These are phyloP conservation scores for Colletotrichum coccodes DNA, from an alignment of 2,329 filamentous ascomycete species.

Conservation along the genomic window DNA sequence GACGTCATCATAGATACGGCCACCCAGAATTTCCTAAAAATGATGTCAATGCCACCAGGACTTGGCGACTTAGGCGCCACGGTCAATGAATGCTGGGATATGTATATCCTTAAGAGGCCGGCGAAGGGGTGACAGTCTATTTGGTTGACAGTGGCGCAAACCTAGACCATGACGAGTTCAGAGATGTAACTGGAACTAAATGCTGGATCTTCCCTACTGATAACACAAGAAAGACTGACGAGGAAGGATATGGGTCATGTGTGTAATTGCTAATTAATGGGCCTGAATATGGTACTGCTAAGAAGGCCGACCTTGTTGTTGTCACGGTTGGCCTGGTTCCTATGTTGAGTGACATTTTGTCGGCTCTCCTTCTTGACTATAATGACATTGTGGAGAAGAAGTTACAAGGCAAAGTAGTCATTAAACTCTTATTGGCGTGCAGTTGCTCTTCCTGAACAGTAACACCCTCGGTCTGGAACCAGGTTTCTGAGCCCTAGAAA, in stretches of 20 bases:
- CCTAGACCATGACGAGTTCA: not conserved
- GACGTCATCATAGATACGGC: too few relatives aligned
- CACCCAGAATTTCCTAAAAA: too few relatives aligned
- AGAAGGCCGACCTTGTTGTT: not conserved
- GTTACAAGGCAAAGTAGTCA: not conserved
- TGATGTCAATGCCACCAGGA: too few relatives aligned
- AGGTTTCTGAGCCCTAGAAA: not conserved
- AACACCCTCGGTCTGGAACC: not conserved
- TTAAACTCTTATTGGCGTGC: not conserved
- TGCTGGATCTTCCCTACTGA: not conserved
- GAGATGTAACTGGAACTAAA: not conserved
- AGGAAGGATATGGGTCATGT: not conserved
- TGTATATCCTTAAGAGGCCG: not conserved
- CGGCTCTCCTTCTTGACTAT: not conserved
- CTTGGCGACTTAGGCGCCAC: too few relatives aligned
- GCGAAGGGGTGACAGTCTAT: not conserved
- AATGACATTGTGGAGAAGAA: not conserved
- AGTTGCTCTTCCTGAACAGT: not conserved
- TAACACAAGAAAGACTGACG: not conserved
- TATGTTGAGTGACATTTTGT: not conserved
- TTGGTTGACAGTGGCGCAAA: not conserved
- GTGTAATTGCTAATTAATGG: not conserved
- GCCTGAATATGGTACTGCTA: not conserved
- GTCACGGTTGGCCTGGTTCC: not conserved
- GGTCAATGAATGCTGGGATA: too few relatives aligned